phyloP scores from a whole-genome alignment of 768 basidiomycete species.

The Sarcomyxa edulis region DNA sequence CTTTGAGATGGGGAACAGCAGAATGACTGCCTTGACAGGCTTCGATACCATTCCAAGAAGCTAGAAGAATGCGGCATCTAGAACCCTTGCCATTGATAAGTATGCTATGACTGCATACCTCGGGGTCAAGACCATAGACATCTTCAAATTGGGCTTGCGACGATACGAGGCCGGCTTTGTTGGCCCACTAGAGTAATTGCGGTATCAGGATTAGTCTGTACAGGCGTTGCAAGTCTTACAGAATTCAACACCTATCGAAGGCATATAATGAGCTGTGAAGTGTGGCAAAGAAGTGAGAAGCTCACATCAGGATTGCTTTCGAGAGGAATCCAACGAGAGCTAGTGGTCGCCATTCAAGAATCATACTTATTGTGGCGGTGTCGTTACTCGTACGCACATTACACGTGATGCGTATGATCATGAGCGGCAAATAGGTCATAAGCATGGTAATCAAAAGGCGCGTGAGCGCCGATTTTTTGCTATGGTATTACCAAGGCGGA shows the following conservation, averaged over 20 bases:
- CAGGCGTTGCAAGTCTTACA: constrained; percentile 21
- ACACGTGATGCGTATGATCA: too few species aligned
- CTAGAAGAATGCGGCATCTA: constrained; percentile 25
- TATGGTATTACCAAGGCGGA: too few species aligned
- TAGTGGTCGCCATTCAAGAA: too few species aligned
- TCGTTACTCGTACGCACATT: too few species aligned
- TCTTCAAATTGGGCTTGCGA: constrained; percentile 55
- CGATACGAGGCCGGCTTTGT: constrained; percentile 56
- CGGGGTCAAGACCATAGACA: constrained; percentile 67
- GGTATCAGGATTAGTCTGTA: background rate
- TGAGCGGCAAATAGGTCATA: too few species aligned
- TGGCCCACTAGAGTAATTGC: constrained; percentile 51
- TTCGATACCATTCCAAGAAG: constrained; percentile 64
- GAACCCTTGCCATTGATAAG: background rate
- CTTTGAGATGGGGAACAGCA: constrained; percentile 75
- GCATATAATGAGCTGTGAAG: constrained; percentile 7
- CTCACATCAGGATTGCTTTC: constrained; percentile 62
- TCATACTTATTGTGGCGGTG: too few species aligned
- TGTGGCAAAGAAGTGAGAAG: background rate
- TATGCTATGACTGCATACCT: constrained; percentile 29
- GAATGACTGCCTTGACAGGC: constrained; percentile 78
- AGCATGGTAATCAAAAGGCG: too few species aligned
- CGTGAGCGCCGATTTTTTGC: too few species aligned
- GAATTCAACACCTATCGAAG: constrained; percentile 40
- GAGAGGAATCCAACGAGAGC: constrained; percentile 70